These are phyloP conservation scores for Lasiosphaeris hirsuta DNA, from an alignment of 495 filamentous ascomycete species.

Conservation along the genomic window DNA sequence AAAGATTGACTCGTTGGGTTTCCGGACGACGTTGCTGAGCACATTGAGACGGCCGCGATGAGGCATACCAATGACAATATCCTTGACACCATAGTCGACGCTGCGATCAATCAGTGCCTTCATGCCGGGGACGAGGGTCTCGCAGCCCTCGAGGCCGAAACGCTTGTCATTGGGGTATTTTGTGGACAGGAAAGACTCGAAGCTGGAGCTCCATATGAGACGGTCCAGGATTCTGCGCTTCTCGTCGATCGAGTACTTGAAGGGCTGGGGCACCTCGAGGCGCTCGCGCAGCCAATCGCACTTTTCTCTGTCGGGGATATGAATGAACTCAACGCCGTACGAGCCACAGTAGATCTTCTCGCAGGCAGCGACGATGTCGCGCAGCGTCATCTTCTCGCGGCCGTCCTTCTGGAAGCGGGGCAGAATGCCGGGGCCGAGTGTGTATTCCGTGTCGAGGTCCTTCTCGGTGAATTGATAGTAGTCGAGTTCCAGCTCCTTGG, in stretches of 20 bases:
- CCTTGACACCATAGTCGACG: constrained; percentile 96
- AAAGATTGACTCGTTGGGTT: constrained; percentile 99
- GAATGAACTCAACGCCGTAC: constrained; percentile 96
- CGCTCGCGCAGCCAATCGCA: constrained; percentile 97
- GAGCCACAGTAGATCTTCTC: constrained; percentile 95
- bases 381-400: constrained; percentile 91
- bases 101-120: constrained; percentile 97
- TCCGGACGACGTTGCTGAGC: constrained; percentile 95
- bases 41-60: constrained; percentile 98
- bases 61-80: constrained; percentile 99
- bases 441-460: constrained; percentile 90
- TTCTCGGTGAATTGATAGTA: constrained; percentile 94
- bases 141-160: constrained; percentile 95
- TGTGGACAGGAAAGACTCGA: constrained; percentile 88
- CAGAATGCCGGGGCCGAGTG: constrained; percentile 89
- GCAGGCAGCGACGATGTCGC: constrained; percentile 90
- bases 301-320: constrained; percentile 94
- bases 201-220: constrained; percentile 96
- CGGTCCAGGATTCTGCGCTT: constrained; percentile 96
- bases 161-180: constrained; percentile 99
- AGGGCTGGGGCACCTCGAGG: constrained; percentile 88
- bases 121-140: constrained; percentile 96
- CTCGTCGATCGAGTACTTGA: constrained; percentile 94
- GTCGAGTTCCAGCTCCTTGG: constrained; percentile 87
- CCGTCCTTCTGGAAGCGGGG: constrained; percentile 85